Conservation (phyloP, 73 alveolate genomes). For the Paramecium sonneborni region DNA sequence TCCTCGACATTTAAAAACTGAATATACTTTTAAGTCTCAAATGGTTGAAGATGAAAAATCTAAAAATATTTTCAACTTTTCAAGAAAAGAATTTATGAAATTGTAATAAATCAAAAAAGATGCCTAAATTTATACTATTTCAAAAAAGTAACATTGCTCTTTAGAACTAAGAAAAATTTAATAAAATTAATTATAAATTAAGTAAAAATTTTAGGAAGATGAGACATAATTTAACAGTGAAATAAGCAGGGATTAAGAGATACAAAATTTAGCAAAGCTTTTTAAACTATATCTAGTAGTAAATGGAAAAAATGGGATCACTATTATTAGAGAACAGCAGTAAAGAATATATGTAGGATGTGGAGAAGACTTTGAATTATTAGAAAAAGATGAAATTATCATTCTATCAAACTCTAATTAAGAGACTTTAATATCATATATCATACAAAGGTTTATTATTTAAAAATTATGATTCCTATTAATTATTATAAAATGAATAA, state of each 20-base stretch:
- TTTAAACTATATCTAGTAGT: background rate
- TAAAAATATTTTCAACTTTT: background rate
- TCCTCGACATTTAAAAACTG: background rate
- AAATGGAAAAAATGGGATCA: background rate
- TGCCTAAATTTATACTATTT: background rate
- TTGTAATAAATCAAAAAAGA: background rate
- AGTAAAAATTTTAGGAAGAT: too few species aligned
- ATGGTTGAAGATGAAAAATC: background rate
- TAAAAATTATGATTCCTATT: background rate
- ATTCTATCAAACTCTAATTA: background rate
- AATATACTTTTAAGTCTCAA: background rate
- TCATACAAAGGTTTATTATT: background rate
- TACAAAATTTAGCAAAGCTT: too few species aligned
- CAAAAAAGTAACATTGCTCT: background rate
- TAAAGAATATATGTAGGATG: background rate
- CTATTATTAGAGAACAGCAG: background rate
- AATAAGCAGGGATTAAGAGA: background rate
- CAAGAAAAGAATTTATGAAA: background rate
- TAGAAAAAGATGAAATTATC: background rate
- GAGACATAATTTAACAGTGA: too few species aligned
- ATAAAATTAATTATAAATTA: too few species aligned
- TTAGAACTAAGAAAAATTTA: background rate
- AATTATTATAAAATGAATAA: background rate
- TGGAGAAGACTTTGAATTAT: background rate
- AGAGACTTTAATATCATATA: background rate